Evolutionary conservation across 441 rosid species (phyloP), one percentile per base, ranked within the genome.

Genomic region (Croton laevigatus): DNA sequence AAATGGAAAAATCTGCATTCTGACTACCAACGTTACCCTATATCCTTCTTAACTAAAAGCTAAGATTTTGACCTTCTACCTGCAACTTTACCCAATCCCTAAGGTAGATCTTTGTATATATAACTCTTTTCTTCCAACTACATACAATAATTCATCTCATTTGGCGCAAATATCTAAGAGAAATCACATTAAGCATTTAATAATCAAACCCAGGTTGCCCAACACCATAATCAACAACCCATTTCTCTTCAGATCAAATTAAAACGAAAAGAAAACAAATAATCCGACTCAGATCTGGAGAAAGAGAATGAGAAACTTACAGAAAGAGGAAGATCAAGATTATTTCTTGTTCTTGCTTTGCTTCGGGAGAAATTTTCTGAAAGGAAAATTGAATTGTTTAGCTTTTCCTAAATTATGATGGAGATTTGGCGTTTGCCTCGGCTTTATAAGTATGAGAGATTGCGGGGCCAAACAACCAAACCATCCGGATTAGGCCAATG

Each of bases 251-350:
- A 23, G 27, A 57, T 4, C 8, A 23, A 4, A 57, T 4, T 5
- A 27, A 58, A 32, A 58, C 9, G n/a, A 23, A 55, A 55, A 55
- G 9, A 55, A 55, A 58, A 5, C 13, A 17, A 12, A 66, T 36
- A 53, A 66, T n/a, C 19, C 11, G 48, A 27, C 34, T n/a, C 70
- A 54, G 70, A 67, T 67, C 70, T 67, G 48, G 20, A 37, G n/a
- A 53, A 36, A 66, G 46, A n/a, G 22, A 14, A 16, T 45, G 16
- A 64, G n/a, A 32, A 8, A 32, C 70, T 67, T 53, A 67, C 70
- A 3, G 51, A 40, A n/a, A 38, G 36, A 66, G 59, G 3, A 37
- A 66, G 46, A 34, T 19, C 8, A 17, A 66, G 22, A 64, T 27
- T 23, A 13, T 14, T 32, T 42, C 19, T 36, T 32, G 14, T 10